Evolutionary conservation across 768 basidiomycete genomes (phyloP).

Genomic region (Naganishia onofrii): DNA sequence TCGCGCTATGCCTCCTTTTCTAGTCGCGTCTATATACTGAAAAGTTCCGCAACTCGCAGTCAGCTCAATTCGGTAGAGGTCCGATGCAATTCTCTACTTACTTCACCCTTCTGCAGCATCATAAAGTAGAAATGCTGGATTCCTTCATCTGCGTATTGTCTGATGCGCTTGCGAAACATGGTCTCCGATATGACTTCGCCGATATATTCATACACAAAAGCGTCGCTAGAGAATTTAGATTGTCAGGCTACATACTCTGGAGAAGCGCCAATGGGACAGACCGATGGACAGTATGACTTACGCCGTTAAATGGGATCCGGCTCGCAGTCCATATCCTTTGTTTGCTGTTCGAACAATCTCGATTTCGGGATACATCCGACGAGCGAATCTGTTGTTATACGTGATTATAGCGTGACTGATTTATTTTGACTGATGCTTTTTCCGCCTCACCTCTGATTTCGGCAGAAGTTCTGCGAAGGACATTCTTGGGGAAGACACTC

Average conservation of each 20-base stretch:
- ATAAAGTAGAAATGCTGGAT: constrained; percentile 98
- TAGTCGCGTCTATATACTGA: constrained; percentile 96
- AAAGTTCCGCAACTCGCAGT: neutral
- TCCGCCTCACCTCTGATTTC: constrained; percentile 79
- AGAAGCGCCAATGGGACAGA: neutral
- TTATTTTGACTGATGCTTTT: constrained; percentile 19
- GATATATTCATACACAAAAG: constrained; percentile 95
- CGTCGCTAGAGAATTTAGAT: constrained; percentile 60
- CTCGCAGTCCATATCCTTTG: constrained; percentile 91
- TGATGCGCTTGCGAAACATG: constrained; percentile 89
- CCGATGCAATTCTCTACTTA: constrained; percentile 51
- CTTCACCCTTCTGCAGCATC: constrained; percentile 98
- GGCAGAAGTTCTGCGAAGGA: constrained; percentile 74
- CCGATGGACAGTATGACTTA: constrained; percentile 55
- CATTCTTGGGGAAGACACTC: constrained; percentile 92
- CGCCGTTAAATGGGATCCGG: constrained; percentile 56
- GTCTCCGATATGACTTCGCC: constrained; percentile 88
- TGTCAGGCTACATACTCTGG: neutral
- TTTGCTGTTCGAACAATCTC: constrained; percentile 89
- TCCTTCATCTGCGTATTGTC: constrained; percentile 85
- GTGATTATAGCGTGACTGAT: neutral
- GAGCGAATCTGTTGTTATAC: constrained; percentile 70
- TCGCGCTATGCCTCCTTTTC: constrained; percentile 90
- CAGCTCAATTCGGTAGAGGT: neutral
- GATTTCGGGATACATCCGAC: constrained; percentile 75